phyloP scores from a whole-genome alignment of 2,329 filamentous ascomycete species.

The Pseudocercospora musae region DNA sequence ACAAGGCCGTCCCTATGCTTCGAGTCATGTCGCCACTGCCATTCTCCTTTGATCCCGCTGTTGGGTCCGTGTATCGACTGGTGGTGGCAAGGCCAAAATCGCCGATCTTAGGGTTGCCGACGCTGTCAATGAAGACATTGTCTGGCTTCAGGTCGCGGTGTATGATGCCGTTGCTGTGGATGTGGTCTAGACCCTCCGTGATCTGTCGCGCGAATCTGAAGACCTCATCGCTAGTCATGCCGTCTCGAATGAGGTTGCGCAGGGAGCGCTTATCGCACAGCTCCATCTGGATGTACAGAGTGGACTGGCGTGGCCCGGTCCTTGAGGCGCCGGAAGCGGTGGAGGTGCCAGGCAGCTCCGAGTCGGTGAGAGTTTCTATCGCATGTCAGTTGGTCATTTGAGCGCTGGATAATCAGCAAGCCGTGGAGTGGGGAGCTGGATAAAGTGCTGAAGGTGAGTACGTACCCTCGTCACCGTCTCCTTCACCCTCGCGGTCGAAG shows the following conservation, averaged over 20 bases:
- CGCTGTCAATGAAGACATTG: constrained; percentile 92
- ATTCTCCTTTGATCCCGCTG: constrained; percentile 15
- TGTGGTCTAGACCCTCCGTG: constrained; percentile 82
- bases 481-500: constrained; percentile 35
- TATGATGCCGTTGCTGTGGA: constrained; percentile 87
- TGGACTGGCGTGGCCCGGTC: constrained; percentile 29
- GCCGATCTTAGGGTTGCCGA: constrained; percentile 89
- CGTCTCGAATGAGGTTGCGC: constrained; percentile 77
- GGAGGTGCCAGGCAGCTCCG: background rate
- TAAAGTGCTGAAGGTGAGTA: background rate
- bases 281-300: constrained; percentile 98
- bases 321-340: background rate
- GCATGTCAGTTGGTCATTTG: background rate
- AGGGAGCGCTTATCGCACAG: constrained; percentile 94
- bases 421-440: background rate
- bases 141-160: constrained; percentile 96
- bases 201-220: constrained; percentile 93
- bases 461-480: constrained; percentile 34
- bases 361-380: constrained; percentile 26
- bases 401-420: background rate
- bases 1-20: constrained; percentile 75
- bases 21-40: constrained; percentile 61
- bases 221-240: constrained; percentile 71
- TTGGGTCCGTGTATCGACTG: constrained; percentile 66
- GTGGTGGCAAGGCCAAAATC: constrained; percentile 94